Base-by-base conservation (phyloP, 2,329 filamentous ascomycete genomes). In the Colletotrichum zoysiae region DNA sequence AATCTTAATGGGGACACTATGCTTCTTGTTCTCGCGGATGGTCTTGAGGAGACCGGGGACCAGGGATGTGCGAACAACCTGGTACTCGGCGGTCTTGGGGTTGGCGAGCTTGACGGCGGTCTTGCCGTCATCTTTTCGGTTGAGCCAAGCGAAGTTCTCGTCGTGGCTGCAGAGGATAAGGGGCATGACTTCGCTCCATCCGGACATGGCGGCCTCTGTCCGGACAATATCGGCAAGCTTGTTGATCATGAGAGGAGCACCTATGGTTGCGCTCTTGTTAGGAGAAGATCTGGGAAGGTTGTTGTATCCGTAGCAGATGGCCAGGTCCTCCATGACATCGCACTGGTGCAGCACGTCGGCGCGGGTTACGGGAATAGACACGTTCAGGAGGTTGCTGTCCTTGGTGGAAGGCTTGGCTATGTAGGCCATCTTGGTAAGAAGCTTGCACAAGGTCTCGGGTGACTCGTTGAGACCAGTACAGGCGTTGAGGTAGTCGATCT, bases 291-390 rank as follows among this genome's bases (percentile, higher is more conserved):
- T 92, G 1, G 95, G 95, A 23, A 99, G 91, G 74, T 93, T 94
- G 87, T 99, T 99, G 89, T 97, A 99, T 75, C 97, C 96, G 81
- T 98, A 98, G 65, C 94, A 95, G 75, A 99, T 96, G 51, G 95
- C 96, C 26, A 97, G 91, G 80, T 99, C 97, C 84, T 99, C 96
- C 95, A 99, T 99, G 76, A 99, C 93, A 80, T 99, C 96, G 77
- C 95, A 97, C 79, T 98, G 93, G 82, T 99, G 96, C 42, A 99
- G 90, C 53, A 99, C 92, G 81, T 99, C 96, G 59, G 96, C 95
- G 74, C 96, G 90, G 58, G 95, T 98, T 42, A 95, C 90, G 11
- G 96, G 96, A 33, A 98, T 89, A 46, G 91, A 88, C 38, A 98
- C 91, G 78, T 97, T 92, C 72, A 97, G 86, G 61, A 96, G 84